phyloP scores from a whole-genome alignment of 2,329 filamentous ascomycete species.

The Aspergillus thermomutatus region DNA sequence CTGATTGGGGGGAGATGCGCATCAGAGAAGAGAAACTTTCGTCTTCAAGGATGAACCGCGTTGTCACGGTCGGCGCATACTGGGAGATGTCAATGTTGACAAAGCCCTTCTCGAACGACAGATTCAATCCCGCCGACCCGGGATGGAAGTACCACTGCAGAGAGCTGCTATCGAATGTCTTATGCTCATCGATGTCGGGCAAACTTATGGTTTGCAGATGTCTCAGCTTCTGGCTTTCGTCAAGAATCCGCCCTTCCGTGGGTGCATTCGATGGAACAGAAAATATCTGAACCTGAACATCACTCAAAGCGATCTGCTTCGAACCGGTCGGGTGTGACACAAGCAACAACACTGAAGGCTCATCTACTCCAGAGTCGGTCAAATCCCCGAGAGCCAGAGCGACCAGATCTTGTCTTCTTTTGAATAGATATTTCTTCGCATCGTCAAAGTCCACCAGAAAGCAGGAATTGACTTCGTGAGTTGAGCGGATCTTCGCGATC shows the following conservation, averaged over 20 bases:
- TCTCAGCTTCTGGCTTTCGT: constrained; percentile 33
- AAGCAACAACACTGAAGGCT: constrained; percentile 37
- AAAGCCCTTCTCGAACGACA: constrained; percentile 40
- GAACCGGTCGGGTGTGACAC: constrained; percentile 36
- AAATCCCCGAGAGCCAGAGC: constrained; percentile 35
- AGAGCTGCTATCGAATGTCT: constrained; percentile 20
- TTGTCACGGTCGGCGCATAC: constrained; percentile 37
- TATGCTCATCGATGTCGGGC: constrained; percentile 28
- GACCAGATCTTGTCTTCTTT: constrained; percentile 38
- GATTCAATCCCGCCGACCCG: constrained; percentile 36
- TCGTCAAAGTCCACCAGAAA: constrained; percentile 42
- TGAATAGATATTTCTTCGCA: constrained; percentile 39
- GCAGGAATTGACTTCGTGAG: constrained; percentile 31
- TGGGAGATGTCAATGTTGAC: constrained; percentile 43
- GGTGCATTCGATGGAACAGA: constrained; percentile 30
- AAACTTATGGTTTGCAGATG: constrained; percentile 37
- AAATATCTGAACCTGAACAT: constrained; percentile 40
- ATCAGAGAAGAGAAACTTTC: constrained; percentile 41
- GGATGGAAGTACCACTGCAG: constrained; percentile 40
- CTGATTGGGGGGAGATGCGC: constrained; percentile 41
- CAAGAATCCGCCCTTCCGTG: constrained; percentile 17
- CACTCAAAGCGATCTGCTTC: constrained; percentile 27
- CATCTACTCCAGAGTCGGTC: constrained; percentile 22
- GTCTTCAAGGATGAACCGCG: constrained; percentile 35
- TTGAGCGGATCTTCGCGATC: constrained; percentile 24